Evolutionary conservation across 2,329 filamentous ascomycete genomes (phyloP), one percentile per base, ranked within the genome.

Genomic region (Didymella segeticola): DNA sequence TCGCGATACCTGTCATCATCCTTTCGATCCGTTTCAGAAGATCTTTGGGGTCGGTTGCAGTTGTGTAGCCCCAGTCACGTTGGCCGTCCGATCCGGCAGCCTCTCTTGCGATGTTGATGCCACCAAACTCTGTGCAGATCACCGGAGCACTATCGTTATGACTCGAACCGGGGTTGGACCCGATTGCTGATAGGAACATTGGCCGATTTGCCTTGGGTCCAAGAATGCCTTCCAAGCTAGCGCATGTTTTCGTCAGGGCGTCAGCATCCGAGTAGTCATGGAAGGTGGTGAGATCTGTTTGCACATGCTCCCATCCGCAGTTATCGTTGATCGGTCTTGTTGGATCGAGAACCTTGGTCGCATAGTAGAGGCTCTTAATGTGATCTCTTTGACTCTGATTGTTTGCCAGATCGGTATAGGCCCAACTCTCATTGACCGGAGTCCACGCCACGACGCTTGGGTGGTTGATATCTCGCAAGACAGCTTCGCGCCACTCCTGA

Each of bases 231-330:
- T 82, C 75, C 23, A 87, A 70, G 2, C 74, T 79, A 0, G 76
- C 72, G 63, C 85, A 88, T 1, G 82, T 83, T 53, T 80, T 75
- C 5, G 80, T 76, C 6, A 89, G 78, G 19, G 79, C 81, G 0
- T 81, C 76, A 0, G 78, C 83, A 62, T 89, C 86, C 15, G 79
- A 77, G 66, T 89, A 89, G 69, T 89, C 86, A 68, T 89, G 87
- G 76, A 87, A 89, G 0, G 86, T 88, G 20, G 83, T 84, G 2
- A 89, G 74, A 60, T 89, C 86, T 0, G 83, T 86, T 10, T 78
- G 62, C 5, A 89, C 85, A 58, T 89, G 86, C 64, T 89, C 86
- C 87, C 87, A 89, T 27, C 87, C 87, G 60, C 86, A 89, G 70
- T 89, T 89, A 69, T 89, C 86, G 64, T 89, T 89, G 64, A 89